A percentile compares a stretch with the other conserved stretches of the same genome.
Evolutionary conservation across 164 flowering plant genomes (phyloP).

Genomic region (Kingdonia uniflora): DNA sequence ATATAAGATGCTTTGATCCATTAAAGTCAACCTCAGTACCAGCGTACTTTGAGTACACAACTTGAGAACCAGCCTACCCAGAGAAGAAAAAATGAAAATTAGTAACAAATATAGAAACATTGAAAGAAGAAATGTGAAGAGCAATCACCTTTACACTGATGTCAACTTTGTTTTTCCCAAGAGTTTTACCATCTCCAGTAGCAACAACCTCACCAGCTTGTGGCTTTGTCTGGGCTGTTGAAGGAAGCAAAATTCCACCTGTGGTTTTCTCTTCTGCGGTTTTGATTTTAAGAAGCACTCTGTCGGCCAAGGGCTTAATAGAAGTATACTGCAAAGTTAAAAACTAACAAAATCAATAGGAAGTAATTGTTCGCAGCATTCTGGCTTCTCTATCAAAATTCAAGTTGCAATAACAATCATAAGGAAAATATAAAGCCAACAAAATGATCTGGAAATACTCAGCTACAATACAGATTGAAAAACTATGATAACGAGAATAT

Average conservation of each 20-base stretch:
- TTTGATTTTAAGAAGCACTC: conserved; percentile 77
- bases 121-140: too few relatives aligned
- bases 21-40: conserved; percentile 86
- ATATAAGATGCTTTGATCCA: conserved; percentile 61
- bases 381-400: too few relatives aligned
- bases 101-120: not conserved
- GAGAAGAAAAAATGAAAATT: not conserved
- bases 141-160: conserved; percentile 49
- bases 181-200: conserved; percentile 78
- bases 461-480: too few relatives aligned
- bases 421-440: too few relatives aligned
- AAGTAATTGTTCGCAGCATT: too few relatives aligned
- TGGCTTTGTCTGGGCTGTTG: conserved; percentile 74
- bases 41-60: conserved; percentile 90
- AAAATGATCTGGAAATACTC: too few relatives aligned
- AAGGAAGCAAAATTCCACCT: conserved; percentile 82
- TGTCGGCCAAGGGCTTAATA: conserved; percentile 81
- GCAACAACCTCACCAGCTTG: conserved; percentile 95
- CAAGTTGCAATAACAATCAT: not conserved
- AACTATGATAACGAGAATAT: too few relatives aligned
- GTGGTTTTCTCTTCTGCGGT: conserved; percentile 62
- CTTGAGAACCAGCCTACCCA: conserved; percentile 56
- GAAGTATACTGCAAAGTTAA: conserved; percentile 56
- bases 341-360: not conserved
- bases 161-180: conserved; percentile 61